Conservation (phyloP, 2,329 filamentous ascomycete genomes). For the Periglandula ipomoeae region DNA sequence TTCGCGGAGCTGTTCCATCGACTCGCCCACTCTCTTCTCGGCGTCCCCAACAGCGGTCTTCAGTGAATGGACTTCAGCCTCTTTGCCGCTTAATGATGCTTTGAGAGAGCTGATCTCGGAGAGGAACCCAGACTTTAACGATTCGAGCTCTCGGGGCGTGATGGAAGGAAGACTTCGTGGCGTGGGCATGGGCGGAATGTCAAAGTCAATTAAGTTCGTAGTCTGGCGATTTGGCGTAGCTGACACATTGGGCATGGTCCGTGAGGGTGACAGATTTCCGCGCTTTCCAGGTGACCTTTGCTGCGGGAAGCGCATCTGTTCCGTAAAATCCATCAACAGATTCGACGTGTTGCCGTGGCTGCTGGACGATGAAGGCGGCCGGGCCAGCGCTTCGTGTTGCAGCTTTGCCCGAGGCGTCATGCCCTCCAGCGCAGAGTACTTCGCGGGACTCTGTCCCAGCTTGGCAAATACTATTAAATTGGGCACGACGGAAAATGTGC, state of each 20-base stretch:
- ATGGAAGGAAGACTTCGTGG: constrained; percentile 85
- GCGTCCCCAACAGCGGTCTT: constrained; percentile 84
- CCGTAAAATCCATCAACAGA: constrained; percentile 79
- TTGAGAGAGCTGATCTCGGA: constrained; percentile 93
- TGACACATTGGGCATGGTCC: constrained; percentile 19
- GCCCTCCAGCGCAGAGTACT: constrained; percentile 32
- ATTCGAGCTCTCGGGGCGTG: constrained; percentile 85
- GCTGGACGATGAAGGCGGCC: constrained; percentile 20
- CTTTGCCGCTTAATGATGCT: constrained; percentile 83
- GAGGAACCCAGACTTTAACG: constrained; percentile 79
- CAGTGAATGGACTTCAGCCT: constrained; percentile 80
- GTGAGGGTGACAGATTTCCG: constrained; percentile 21
- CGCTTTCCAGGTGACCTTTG: constrained; percentile 39
- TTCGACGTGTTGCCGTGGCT: constrained; percentile 60
- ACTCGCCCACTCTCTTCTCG: constrained; percentile 83
- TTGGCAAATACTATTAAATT: constrained; percentile 78
- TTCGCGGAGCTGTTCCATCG: constrained; percentile 74
- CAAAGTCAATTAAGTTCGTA: constrained; percentile 62
- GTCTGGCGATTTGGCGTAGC: constrained; percentile 46
- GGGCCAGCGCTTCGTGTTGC: constrained; percentile 20
- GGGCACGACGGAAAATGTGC: constrained; percentile 80
- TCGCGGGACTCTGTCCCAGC: constrained; percentile 56
- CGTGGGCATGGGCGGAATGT: constrained; percentile 87
- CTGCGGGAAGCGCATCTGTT: constrained; percentile 47
- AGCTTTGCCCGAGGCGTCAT: constrained; percentile 28